These are phyloP conservation scores for Lepidium didymum DNA, from an alignment of 345 rosid genomes.

Conservation along the genomic window DNA sequence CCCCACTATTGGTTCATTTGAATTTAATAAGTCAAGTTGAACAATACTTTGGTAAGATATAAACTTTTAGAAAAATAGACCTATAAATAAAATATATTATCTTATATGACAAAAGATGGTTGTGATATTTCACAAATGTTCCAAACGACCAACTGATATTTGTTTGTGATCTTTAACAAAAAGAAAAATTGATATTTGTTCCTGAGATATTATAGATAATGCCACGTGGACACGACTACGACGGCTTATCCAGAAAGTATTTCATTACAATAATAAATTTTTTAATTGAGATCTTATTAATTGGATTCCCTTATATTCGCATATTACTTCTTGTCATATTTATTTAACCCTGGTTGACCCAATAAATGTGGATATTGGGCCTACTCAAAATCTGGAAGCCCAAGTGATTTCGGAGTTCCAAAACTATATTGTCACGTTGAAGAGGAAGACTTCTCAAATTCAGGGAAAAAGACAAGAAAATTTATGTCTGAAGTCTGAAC, in stretches of 20 bases:
- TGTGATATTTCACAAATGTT: not conserved
- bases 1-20: not conserved
- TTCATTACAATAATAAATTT: not conserved
- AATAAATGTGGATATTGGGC: not conserved
- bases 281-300: not conserved
- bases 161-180: not conserved
- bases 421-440: not conserved
- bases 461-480: not conserved
- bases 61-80: not conserved
- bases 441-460: not conserved
- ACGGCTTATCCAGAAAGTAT: constrained; percentile 23
- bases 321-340: not conserved
- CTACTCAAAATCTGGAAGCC: not conserved
- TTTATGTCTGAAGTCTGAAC: not conserved
- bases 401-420: not conserved
- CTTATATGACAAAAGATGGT: not conserved
- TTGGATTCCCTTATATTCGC: constrained; percentile 5
- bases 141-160: not conserved
- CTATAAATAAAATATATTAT: not conserved
- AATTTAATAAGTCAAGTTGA: not conserved
- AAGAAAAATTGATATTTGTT: no score
- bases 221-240: constrained; percentile 23
- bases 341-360: not conserved
- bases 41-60: not conserved
- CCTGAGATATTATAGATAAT: no score